Conservation (phyloP, 768 basidiomycete genomes). For the Tulasnella sp. region DNA sequence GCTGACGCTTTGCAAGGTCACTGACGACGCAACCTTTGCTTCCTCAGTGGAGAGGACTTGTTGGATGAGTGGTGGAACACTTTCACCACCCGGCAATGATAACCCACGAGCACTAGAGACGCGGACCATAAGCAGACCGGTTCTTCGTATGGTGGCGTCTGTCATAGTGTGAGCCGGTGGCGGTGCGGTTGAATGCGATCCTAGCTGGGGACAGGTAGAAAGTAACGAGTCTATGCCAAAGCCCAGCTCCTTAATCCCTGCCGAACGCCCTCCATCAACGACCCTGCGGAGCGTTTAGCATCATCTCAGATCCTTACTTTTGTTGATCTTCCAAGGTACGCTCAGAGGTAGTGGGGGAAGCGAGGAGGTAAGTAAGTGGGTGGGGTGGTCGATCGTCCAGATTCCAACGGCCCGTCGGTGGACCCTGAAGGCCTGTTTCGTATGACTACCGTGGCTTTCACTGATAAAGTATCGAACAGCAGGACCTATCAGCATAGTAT, state of each 20-base stretch:
- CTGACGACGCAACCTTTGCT: constrained; percentile 58
- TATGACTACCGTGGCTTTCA: too few species aligned
- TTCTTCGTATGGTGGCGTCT: constrained; percentile 47
- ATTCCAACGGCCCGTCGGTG: neutral
- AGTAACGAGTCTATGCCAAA: constrained; percentile 52
- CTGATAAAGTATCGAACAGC: too few species aligned
- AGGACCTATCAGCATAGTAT: too few species aligned
- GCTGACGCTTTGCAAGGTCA: constrained; percentile 70
- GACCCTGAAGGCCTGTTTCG: neutral
- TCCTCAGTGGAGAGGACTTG: constrained; percentile 71
- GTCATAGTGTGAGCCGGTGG: constrained; percentile 60
- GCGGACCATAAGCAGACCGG: constrained; percentile 83
- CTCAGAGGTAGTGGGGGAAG: neutral
- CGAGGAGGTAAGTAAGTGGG: neutral
- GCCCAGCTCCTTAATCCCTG: constrained; percentile 42
- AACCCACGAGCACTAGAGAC: constrained; percentile 85
- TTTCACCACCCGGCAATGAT: constrained; percentile 58
- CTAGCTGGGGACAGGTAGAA: constrained; percentile 41
- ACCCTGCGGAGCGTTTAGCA: neutral
- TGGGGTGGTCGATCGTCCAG: constrained; percentile 1
- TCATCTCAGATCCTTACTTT: constrained; percentile 48
- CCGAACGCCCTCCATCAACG: constrained; percentile 38
- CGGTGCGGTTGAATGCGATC: constrained; percentile 71
- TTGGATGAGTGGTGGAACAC: constrained; percentile 72
- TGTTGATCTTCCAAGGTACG: constrained; percentile 80